Evolutionary conservation across 2,329 filamentous ascomycete species (phyloP), one percentile per base, ranked within the genome.

Genomic region (Laburnicola sp.): DNA sequence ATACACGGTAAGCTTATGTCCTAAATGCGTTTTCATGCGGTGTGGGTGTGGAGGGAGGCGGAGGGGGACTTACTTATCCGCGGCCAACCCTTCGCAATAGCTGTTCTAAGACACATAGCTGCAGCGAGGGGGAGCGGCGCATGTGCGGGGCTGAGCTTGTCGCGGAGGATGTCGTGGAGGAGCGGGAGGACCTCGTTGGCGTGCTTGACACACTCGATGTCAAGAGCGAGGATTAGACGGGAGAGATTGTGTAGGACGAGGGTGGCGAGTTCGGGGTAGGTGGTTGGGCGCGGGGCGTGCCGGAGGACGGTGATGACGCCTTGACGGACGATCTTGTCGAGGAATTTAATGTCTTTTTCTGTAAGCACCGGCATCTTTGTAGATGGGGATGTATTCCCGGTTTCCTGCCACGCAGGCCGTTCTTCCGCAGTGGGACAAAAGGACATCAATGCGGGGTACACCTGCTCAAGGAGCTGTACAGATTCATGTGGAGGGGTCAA

Each of bases 401-500:
- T 6, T 3, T 31, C 9, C 22, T 38, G 16, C 16, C 16, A 16
- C 16, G 16, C 16, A 16, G 16, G 16, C 16, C 16, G 16, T 16
- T 16, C 25, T 11, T 45, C 43, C 45, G 51, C 23, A 50, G 52
- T 5, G 39, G 25, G 69, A 51, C 58, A 56, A 4, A 96, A 78
- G 0, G 75, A 74, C 16, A 88, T 73, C 2, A 96, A 76, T 2
- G 86, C 85, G 6, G 80, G 77, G 58, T 91, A 95, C 0, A 87
- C 84, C 5, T 80, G 77, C 4, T 71, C 65, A 1, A 96, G 79
- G 2, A 97, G 74, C 1, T 66, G 63, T 2, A 88, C 65, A 3
- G 88, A 88, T 49, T 94, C 88, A 0, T 79, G 68, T 63, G 89
- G 87, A 0, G 88, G 85, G 0, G 90, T 96, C 36, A 96, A 76